Evolutionary conservation across 139 green algal species (phyloP), one percentile per base, ranked within the genome.

Genomic region (Zygnema circumcarinatum): DNA sequence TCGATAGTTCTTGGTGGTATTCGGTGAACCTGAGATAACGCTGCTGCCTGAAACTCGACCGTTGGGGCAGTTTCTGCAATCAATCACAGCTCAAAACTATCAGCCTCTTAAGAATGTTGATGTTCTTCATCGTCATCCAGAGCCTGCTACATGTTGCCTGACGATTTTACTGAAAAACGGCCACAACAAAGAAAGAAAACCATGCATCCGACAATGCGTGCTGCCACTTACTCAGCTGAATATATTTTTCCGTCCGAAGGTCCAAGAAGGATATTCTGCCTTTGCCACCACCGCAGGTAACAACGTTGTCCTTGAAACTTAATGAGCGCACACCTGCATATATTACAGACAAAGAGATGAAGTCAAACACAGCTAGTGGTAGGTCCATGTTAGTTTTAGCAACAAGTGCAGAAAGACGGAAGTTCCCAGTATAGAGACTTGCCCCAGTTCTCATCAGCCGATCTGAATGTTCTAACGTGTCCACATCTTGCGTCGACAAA

Each of bases 241-340:
- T 87, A n/a, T 88, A 88, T 31, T 33, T 76, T 53, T 89, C 35
- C 2, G 25, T 88, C 32, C 83, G 79, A 38, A 88, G 68, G 35
- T 88, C 83, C 83, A 88, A 62, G 42, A 88, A 88, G 2, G 83
- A 88, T 2, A 88, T 35, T n/a, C 74, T 74, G 11, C 83, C 83
- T 52, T 86, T 86, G 78, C 83, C 83, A 38, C 83, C 83, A 54
- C 83, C 83, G 84, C 83, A 88, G 22, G 83, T 88, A 39, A 88
- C 40, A 54, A 88, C 38, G n/a, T 88, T 88, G 35, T 88, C 75
- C 29, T 88, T 88, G 7, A 88, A 88, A 1, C 83, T 88, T 53
- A 88, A 74, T 33, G 83, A 88, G 20, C 83, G 83, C 25, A 88
- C 83, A 88, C 83, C 83, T 88, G 81, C n/a, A n/a, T n/a, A n/a